A percentile compares a stretch with the other conserved stretches of the same genome.
These are phyloP conservation scores for Arabidopsis lyrata DNA, from an alignment of 441 rosid genomes.

Conservation along the genomic window DNA sequence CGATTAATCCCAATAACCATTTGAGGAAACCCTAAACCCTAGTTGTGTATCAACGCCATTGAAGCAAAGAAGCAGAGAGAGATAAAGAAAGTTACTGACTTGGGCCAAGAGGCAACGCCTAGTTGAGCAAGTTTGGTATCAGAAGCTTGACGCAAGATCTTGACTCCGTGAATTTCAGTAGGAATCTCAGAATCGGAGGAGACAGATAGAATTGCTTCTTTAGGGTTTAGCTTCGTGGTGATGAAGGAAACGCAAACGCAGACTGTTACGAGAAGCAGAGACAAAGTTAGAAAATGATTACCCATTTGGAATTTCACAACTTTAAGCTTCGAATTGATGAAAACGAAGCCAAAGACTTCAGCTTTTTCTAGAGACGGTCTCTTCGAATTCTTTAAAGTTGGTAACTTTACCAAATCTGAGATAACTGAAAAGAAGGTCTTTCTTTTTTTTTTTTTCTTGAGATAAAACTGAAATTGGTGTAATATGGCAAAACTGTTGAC, in stretches of 20 bases:
- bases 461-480: not conserved
- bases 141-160: constrained; percentile 60
- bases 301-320: constrained; percentile 28
- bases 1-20: not conserved
- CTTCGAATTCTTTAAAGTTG: not conserved
- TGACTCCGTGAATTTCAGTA: constrained; percentile 54
- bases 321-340: not conserved
- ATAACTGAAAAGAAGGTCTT: too few relatives aligned
- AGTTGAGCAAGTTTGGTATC: constrained; percentile 55
- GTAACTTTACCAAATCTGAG: constrained; percentile 29
- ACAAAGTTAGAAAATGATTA: constrained; percentile 8
- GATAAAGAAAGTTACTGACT: constrained; percentile 45
- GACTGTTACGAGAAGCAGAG: constrained; percentile 32
- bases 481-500: not conserved
- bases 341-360: not conserved
- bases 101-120: constrained; percentile 63
- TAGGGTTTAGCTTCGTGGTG: constrained; percentile 40
- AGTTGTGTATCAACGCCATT: constrained; percentile 1
- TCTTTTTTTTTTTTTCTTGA: not conserved
- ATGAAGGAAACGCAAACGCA: constrained; percentile 43
- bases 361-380: constrained; percentile 1
- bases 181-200: constrained; percentile 14
- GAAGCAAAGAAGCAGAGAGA: not conserved
- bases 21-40: constrained; percentile 11
- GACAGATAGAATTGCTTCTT: constrained; percentile 23